phyloP scores from a whole-genome alignment of 352 stramenopile genomes.

The Phytophthora agathidicida region DNA sequence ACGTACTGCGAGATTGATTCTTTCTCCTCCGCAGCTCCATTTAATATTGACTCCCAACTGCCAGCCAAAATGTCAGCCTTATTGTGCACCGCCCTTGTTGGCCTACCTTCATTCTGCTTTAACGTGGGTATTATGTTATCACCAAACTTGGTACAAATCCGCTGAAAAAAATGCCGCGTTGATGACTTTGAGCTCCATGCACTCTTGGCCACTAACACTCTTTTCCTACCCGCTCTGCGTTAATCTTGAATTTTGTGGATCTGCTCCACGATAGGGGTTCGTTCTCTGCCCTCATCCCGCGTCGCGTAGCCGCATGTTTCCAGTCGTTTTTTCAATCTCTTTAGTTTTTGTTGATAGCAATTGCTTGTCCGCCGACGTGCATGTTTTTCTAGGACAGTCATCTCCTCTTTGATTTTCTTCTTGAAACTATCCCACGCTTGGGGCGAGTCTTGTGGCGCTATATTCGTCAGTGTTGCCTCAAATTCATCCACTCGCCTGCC shows the following conservation, averaged over 20 bases:
- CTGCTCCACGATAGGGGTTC: not conserved
- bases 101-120: not conserved
- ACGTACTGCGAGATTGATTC: not conserved
- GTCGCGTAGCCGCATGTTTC: no score
- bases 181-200: slow-evolving; percentile 1
- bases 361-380: no score
- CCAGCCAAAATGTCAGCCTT: slow-evolving; percentile 4
- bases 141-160: slow-evolving; percentile 1
- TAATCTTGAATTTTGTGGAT: not conserved
- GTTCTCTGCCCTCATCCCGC: not conserved
- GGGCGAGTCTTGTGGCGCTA: not conserved
- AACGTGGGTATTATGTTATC: not conserved
- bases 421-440: not conserved
- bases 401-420: no score
- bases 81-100: not conserved
- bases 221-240: not conserved
- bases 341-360: no score
- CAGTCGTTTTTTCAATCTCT: no score
- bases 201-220: not conserved
- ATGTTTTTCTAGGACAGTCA: no score
- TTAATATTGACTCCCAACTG: not conserved
- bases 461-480: not conserved
- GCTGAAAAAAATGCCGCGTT: not conserved
- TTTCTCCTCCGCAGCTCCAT: not conserved
- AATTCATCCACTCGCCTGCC: no score